A percentile compares a stretch with the other conserved stretches of the same genome.
phyloP scores from a whole-genome alignment of 331 rosid species.

The Malus hybrid region DNA sequence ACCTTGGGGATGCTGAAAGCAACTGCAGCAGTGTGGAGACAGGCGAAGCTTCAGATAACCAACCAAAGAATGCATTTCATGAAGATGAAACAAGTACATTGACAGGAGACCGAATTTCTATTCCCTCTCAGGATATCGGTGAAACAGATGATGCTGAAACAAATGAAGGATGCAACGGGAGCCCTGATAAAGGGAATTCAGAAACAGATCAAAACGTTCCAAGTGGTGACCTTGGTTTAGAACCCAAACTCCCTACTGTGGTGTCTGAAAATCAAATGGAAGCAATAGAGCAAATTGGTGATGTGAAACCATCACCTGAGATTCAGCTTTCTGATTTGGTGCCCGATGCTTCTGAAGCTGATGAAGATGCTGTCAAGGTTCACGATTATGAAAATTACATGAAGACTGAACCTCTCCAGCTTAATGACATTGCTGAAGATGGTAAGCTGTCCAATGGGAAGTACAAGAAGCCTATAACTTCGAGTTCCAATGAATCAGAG shows the following conservation, averaged over 20 bases:
- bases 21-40: not conserved
- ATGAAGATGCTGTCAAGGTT: not conserved
- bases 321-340: not conserved
- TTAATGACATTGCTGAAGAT: conserved; percentile 23
- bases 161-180: conserved; percentile 12
- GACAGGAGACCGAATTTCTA: not conserved
- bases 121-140: not conserved
- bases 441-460: conserved; percentile 14
- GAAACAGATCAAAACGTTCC: conserved; percentile 6
- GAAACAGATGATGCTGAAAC: conserved; percentile 1
- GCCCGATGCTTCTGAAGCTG: not conserved
- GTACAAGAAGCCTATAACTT: conserved; percentile 2
- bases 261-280: conserved; percentile 5
- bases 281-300: conserved; percentile 5
- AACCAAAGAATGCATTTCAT: conserved; percentile 2
- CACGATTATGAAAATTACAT: not conserved
- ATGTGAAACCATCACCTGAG: not conserved
- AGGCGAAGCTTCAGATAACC: conserved; percentile 12
- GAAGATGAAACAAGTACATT: not conserved
- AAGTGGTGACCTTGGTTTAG: not conserved
- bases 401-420: not conserved
- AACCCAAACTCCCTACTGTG: not conserved
- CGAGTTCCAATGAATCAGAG: conserved; percentile 16
- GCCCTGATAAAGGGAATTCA: conserved; percentile 2
- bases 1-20: conserved; percentile 1